Evolutionary conservation across 108 stramenopile genomes (phyloP), one percentile per base, ranked within the genome.

Genomic region (Epipyxis sp.): DNA sequence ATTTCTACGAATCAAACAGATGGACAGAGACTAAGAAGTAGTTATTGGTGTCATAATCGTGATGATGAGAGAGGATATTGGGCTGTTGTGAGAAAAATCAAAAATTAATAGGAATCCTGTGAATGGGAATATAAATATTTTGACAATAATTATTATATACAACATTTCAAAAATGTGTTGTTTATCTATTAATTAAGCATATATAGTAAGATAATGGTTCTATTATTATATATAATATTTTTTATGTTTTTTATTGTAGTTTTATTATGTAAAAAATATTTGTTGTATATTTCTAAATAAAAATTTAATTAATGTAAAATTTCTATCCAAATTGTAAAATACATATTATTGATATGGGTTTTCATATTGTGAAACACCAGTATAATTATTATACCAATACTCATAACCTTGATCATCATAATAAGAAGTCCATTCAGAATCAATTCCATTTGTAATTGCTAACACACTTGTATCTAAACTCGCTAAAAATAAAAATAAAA

Each of bases 361-460:
- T 50, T 74, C 71, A 57, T 74, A 74, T 32, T 39, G 37, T 6
- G 71, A 74, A 10, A 43, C 13, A 10, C 71, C 71, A 35, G 71
- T 74, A 32, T 13, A 39, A 10, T 6, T 10, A 42, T 74, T 74
- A 32, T 74, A 74, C n/a, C 34, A 74, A 32, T 74, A 74, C 13
- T 3, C 41, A 37, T 74, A 74, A 37, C 50, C 50, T 29, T 74
- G 37, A 10, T 74, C 71, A 37, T 74, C 71, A 27, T 34, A 34
- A 39, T 74, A 74, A 10, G 43, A 37, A 13, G 16, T 10, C 71
- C 71, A 74, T 6, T 39, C 34, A 3, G 3, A 20, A 43, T 34
- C 50, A 43, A 3, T 29, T 27, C 46, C 71, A 35, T 29, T 25
- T 29, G 13, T 42, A 39, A 20, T 20, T 13, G 20, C 20, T 25